Base-by-base conservation (phyloP, 202 grass and related monocot species). In the Bolboschoenoplectus hybrid region DNA sequence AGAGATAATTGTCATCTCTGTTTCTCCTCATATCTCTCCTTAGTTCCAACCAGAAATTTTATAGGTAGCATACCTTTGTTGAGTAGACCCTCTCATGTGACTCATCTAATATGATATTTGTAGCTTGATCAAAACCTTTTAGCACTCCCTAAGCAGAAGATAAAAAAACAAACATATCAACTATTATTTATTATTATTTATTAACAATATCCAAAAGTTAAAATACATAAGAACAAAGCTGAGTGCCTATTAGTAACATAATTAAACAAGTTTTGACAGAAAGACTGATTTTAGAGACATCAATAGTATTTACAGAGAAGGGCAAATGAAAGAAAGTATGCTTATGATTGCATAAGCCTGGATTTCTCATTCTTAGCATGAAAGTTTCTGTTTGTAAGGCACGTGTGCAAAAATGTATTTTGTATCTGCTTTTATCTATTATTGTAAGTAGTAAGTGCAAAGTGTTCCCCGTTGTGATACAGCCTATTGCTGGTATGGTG, bases 1-100 rank as follows among this genome's bases (percentile, higher is more conserved):
- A 34, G 52, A 75, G 13, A 1, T 26, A 75, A 75, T 3, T 52
- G 4, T 44, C 20, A 13, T 51, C 26, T 39, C 49, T 55, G 50
- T 77, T 72, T 46, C 41, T 72, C 43, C 43, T 72, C 41, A 46
- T 72, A 45, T 47, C 43, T 73, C 17, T 16, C 14, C 19, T 74
- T 40, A 6, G 45, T 74, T 74, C 34, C 11, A 80, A 86, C 20
- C 80, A 63, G 34, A 85, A 77, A 57, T 36, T 17, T 13, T 14
- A 6, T 19, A 49, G 60, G 20, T 78, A 81, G 1, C 60, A 47
- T 74, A 92, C 96, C 91, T 92, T 98, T 11, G 93, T 98, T 38
- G 96, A 98, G 78, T 98, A 95, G 32, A 98, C 96, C 70, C 91
- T 94, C 87, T 98, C 91, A 80, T 98, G 96, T 45, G 96, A 98